Conservation (phyloP, 345 rosid genomes). For the Populus alba region DNA sequence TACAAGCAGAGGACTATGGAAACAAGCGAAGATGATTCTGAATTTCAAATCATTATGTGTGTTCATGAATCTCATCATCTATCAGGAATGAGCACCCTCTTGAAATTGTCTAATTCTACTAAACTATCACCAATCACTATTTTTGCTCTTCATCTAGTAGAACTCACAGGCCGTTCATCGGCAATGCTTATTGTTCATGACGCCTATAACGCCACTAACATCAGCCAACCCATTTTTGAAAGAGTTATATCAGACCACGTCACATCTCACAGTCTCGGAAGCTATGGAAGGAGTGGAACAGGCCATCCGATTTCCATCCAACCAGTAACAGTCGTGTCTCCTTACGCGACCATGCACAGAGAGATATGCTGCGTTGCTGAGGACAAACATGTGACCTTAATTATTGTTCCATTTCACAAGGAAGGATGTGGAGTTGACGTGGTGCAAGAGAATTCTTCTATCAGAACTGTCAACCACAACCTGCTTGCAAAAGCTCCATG, state of each 20-base stretch:
- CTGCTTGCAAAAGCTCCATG: constrained; percentile 22
- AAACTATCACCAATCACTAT: constrained; percentile 33
- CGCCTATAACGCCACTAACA: not conserved
- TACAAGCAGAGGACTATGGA: constrained; percentile 44
- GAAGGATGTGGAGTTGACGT: constrained; percentile 9
- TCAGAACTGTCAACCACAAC: constrained; percentile 15
- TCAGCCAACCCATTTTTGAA: not conserved
- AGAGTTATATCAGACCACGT: constrained; percentile 18
- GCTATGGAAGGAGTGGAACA: not conserved
- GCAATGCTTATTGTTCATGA: constrained; percentile 57
- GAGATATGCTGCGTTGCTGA: constrained; percentile 26
- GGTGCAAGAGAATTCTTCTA: constrained; percentile 9
- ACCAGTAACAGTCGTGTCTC: constrained; percentile 26
- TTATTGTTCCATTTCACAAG: constrained; percentile 32
- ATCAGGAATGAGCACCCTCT: constrained; percentile 42
- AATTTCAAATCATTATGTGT: constrained; percentile 40
- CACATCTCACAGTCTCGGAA: constrained; percentile 11
- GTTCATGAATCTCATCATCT: constrained; percentile 34
- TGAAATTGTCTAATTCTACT: constrained; percentile 42
- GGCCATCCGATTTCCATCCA: constrained; percentile 4
- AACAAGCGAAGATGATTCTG: constrained; percentile 27
- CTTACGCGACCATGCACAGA: constrained; percentile 30
- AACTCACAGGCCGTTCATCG: constrained; percentile 48
- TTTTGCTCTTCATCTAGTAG: constrained; percentile 52
- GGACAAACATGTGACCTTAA: constrained; percentile 24